Evolutionary conservation across 2,329 filamentous ascomycete genomes (phyloP), one percentile per base, ranked within the genome.

Genomic region (Fusarium sororula): DNA sequence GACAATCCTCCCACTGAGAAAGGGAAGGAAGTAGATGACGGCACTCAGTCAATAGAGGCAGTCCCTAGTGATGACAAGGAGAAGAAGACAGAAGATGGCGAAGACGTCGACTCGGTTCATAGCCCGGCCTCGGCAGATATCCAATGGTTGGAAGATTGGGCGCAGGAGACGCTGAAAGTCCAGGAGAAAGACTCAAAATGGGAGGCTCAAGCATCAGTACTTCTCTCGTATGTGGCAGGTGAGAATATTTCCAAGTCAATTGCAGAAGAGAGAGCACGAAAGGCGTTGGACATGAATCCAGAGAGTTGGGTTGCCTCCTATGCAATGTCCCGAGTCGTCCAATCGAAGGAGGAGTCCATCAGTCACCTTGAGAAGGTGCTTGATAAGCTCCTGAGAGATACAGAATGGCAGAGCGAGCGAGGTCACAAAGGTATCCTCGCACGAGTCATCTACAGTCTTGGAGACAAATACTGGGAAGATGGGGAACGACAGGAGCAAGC

Each of bases 31-130:
- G 5, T 11, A 8, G 13, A 22, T 2, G 48, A 35, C 3, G 3
- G 24, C 2, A 2, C 3, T 7, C 6, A 11, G 8, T 18, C 18
- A n/a, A 13, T 24, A 14, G 7, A 11, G 0, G 8, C 13, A 9
- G 7, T 7, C 5, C 7, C 13, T 0, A 1, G 15, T 7, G 28
- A 26, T 10, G 12, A 15, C 10, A 42, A n/a, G 9, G 12, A 37
- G n/a, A 32, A 38, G 9, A 37, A 56, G 9, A 26, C 18, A 5
- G 50, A 45, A 14, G n/a, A 24, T 17, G 26, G 24, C 11, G 11
- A 8, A 14, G 30, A 56, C 0, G 26, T 38, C 15, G 11, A 44
- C 6, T 26, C 30, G 4, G 26, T 57, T 18, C 35, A 44, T 7
- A 45, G 24, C 6, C 59, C 59, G 3, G n/a, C 50, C 6, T 13